These are phyloP conservation scores for Theileria annulata DNA, from an alignment of 169 alveolate species.

Conservation along the genomic window DNA sequence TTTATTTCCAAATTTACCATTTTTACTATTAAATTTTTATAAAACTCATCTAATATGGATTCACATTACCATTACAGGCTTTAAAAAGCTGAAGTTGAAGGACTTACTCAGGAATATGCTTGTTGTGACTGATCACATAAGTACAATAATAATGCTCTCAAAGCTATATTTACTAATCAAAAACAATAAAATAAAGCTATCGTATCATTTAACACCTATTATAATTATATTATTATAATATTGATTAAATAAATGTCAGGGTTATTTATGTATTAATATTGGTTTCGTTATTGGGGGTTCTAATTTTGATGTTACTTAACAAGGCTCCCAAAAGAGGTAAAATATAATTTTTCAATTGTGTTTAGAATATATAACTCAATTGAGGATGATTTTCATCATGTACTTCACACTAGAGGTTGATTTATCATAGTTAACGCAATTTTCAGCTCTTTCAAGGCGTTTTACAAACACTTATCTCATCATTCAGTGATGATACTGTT, in stretches of 20 bases:
- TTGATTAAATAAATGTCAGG: not conserved
- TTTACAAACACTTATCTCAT: constrained; percentile 54
- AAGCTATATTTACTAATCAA: constrained; percentile 32
- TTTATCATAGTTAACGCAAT: not conserved
- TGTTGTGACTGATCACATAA: constrained; percentile 48
- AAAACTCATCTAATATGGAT: too few species aligned
- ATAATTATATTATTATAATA: not conserved
- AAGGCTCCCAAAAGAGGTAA: constrained; percentile 31
- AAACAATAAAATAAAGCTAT: constrained; percentile 29
- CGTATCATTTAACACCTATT: not conserved
- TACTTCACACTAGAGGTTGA: constrained; percentile 39
- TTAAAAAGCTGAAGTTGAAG: constrained; percentile 32
- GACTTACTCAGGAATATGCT: constrained; percentile 52
- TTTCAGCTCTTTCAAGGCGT: constrained; percentile 60
- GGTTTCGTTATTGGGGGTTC: constrained; percentile 17
- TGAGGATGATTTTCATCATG: constrained; percentile 34
- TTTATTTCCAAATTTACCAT: not conserved
- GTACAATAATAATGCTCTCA: constrained; percentile 59
- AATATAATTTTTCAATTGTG: not conserved
- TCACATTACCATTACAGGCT: not conserved
- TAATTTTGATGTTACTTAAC: constrained; percentile 30
- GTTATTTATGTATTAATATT: constrained; percentile 18
- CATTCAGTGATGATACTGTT: constrained; percentile 62
- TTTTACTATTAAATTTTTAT: too few species aligned
- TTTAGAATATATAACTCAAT: constrained; percentile 3